Evolutionary conservation across 371 early-diverging fungal species (phyloP).

Genomic region (Mucor mucedo): DNA sequence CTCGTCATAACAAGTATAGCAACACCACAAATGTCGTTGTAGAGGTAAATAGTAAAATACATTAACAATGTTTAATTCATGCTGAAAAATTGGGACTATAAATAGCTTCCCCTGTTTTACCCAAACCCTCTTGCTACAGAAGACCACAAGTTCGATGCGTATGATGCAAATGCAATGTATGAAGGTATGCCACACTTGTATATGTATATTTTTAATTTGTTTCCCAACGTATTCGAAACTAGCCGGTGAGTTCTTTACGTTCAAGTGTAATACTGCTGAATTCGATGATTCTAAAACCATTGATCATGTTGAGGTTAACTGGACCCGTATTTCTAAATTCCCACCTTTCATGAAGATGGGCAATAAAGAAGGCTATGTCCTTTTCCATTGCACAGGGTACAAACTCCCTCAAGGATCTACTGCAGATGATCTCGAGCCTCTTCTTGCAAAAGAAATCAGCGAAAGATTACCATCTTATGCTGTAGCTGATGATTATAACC

Average conservation of each 20-base stretch:
- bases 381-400: constrained; percentile 46
- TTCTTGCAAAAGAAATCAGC: constrained; percentile 31
- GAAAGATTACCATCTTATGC: constrained; percentile 22
- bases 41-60: constrained; percentile 25
- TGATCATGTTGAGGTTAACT: constrained; percentile 40
- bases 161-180: constrained; percentile 40
- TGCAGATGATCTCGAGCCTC: constrained; percentile 26
- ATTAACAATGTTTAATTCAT: neutral
- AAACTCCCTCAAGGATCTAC: constrained; percentile 36
- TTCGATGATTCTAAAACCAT: constrained; percentile 20
- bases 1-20: constrained; percentile 25
- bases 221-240: neutral
- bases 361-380: constrained; percentile 24
- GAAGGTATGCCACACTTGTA: constrained; percentile 23
- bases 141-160: constrained; percentile 35
- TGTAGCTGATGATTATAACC: constrained; percentile 27
- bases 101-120: constrained; percentile 42
- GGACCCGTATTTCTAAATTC: constrained; percentile 36
- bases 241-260: constrained; percentile 49
- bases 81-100: neutral
- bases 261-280: constrained; percentile 30
- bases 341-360: constrained; percentile 53
- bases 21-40: constrained; percentile 24
- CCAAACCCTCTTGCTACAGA: constrained; percentile 36
- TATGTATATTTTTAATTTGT: neutral